Evolutionary conservation across 257 asterid genomes (phyloP).

Genomic region (Solanum pimpinellifolium): DNA sequence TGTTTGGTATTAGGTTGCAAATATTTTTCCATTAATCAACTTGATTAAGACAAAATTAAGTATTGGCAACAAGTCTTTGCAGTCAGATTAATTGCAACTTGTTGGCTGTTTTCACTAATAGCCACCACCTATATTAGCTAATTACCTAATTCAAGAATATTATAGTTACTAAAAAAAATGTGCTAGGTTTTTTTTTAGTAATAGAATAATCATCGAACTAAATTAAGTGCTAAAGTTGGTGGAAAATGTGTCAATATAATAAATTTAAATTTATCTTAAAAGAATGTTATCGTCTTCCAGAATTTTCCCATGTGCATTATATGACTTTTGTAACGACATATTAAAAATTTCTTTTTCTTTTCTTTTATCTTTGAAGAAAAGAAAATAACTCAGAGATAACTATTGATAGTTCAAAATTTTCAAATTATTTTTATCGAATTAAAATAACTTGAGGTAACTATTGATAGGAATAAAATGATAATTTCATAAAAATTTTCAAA

Average conservation of each 20-base stretch:
- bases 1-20: neutral
- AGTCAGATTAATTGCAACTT: neutral
- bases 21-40: neutral
- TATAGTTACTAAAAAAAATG: neutral
- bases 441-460: too few relatives aligned
- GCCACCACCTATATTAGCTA: neutral
- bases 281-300: neutral
- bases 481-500: too few relatives aligned
- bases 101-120: neutral
- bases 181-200: neutral
- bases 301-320: neutral
- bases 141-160: neutral
- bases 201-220: neutral
- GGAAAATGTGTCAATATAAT: neutral
- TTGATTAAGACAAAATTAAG: neutral
- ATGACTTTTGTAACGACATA: neutral
- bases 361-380: neutral
- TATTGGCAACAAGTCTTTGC: neutral
- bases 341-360: neutral
- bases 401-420: too few relatives aligned
- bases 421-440: rapidly evolving
- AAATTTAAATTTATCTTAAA: neutral
- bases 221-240: neutral
- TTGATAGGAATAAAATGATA: too few relatives aligned
- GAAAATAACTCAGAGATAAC: too few relatives aligned